Evolutionary conservation across 495 filamentous ascomycete species (phyloP).

Genomic region (Rhizodiscina lignyota): DNA sequence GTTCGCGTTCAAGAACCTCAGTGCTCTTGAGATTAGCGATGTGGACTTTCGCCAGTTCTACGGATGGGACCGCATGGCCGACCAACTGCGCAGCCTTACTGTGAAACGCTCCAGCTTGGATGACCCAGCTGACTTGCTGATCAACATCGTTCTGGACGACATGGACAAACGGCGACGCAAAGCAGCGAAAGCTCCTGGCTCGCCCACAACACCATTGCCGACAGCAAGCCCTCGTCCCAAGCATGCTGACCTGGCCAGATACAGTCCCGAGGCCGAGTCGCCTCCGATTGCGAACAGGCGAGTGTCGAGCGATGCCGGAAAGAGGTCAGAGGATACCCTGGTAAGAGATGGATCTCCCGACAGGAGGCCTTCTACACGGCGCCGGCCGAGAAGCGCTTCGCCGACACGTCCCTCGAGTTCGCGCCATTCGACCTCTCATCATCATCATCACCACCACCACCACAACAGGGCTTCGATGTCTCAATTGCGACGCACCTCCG

Average conservation of each 20-base stretch:
- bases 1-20: conserved; percentile 89
- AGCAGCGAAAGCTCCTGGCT: conserved; percentile 68
- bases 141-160: conserved; percentile 87
- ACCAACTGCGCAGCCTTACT: conserved; percentile 79
- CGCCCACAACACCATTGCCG: conserved; percentile 52
- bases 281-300: conserved; percentile 36
- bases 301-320: conserved; percentile 10
- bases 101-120: conserved; percentile 77
- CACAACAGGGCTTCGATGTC: not conserved
- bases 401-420: conserved; percentile 59
- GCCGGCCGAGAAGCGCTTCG: conserved; percentile 55
- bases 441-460: conserved; percentile 31
- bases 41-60: conserved; percentile 94
- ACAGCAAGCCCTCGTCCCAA: conserved; percentile 42
- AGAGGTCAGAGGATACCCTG: conserved; percentile 29
- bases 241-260: conserved; percentile 37
- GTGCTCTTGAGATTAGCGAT: conserved; percentile 81
- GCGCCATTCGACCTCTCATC: conserved; percentile 46
- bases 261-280: conserved; percentile 46
- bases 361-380: conserved; percentile 18
- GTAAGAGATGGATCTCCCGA: conserved; percentile 2
- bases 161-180: conserved; percentile 80
- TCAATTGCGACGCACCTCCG: conserved; percentile 62
- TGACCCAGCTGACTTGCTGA: conserved; percentile 76
- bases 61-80: conserved; percentile 86